Percentiles rank a stretch among this genome's conserved stretches.
These are phyloP conservation scores for Aspergillus leporis DNA, from an alignment of 495 filamentous ascomycete species.

Conservation along the genomic window DNA sequence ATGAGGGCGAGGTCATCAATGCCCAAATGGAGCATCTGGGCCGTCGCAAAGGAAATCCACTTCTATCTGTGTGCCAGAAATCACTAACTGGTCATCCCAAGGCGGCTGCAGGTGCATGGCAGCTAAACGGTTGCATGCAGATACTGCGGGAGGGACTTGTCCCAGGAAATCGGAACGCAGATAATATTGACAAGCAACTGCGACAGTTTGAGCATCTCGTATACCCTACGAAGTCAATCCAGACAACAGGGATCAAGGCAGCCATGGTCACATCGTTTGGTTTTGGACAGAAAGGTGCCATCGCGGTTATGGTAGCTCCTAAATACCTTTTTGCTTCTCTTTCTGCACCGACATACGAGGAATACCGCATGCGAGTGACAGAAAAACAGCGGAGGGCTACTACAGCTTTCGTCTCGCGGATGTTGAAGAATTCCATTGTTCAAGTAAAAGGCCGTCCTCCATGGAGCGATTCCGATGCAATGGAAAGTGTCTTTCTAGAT, in stretches of 20 bases:
- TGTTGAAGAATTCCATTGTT: conserved; percentile 60
- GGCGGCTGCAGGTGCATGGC: conserved; percentile 98
- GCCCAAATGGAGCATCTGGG: conserved; percentile 94
- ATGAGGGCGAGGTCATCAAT: conserved; percentile 96
- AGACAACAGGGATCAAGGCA: conserved; percentile 92
- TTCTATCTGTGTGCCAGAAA: conserved; percentile 98
- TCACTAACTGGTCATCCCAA: conserved; percentile 98
- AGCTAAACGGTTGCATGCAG: conserved; percentile 97
- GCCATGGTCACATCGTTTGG: conserved; percentile 98
- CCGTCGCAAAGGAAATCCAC: conserved; percentile 92
- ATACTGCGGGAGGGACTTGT: conserved; percentile 88
- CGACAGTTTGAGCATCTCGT: conserved; percentile 96
- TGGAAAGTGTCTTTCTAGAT: conserved; percentile 89
- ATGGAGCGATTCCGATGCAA: conserved; percentile 54
- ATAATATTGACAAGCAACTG: conserved; percentile 93
- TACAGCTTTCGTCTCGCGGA: conserved; percentile 15
- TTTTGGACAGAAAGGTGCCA: conserved; percentile 98
- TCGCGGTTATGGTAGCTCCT: conserved; percentile 91
- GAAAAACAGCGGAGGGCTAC: conserved; percentile 60
- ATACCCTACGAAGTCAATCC: conserved; percentile 88
- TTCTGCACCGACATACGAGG: conserved; percentile 25
- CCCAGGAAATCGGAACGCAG: conserved; percentile 95
- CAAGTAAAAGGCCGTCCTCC: conserved; percentile 21
- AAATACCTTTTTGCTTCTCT: conserved; percentile 92
- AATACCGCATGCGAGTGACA: conserved; percentile 76